Conservation (phyloP, 2,329 filamentous ascomycete species). For the Fusarium drepaniforme region DNA sequence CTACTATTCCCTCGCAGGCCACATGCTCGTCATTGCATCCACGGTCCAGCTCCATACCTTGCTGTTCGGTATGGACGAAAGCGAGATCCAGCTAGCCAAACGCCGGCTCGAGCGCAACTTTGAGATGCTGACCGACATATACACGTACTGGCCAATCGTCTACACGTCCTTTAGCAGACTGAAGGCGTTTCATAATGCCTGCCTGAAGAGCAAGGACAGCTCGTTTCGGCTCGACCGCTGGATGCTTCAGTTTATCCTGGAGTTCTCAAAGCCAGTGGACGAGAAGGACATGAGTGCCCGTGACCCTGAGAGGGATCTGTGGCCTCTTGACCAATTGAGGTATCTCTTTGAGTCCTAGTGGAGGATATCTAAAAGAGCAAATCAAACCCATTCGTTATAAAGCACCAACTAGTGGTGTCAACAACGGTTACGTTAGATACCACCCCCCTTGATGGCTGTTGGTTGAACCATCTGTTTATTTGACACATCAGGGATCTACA, state of each 20-base stretch:
- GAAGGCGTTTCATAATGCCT: slow-evolving; percentile 18
- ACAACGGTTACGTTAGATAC: background rate
- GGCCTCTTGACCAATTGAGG: background rate
- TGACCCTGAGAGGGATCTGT: background rate
- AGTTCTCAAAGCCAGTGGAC: slow-evolving; percentile 2
- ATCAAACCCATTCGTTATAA: too few relatives aligned
- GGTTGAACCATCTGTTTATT: background rate
- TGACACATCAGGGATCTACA: background rate
- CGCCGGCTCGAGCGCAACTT: slow-evolving; percentile 58
- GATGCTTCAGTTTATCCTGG: slow-evolving; percentile 22
- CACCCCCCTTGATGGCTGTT: background rate
- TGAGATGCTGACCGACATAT: slow-evolving; percentile 53
- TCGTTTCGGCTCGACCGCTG: slow-evolving; percentile 14
- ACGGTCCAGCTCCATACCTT: slow-evolving; percentile 60
- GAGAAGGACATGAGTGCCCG: background rate
- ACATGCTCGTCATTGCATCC: slow-evolving; percentile 60
- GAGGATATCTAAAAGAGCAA: background rate
- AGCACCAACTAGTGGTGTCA: background rate
- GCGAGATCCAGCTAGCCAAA: slow-evolving; percentile 47
- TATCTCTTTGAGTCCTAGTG: background rate
- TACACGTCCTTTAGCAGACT: slow-evolving; percentile 4
- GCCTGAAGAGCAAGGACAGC: background rate
- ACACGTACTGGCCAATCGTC: slow-evolving; percentile 53
- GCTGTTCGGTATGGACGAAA: slow-evolving; percentile 53
- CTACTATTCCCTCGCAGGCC: slow-evolving; percentile 55